These are phyloP conservation scores for Albizia julibrissin DNA, from an alignment of 306 rosid species.

Conservation along the genomic window DNA sequence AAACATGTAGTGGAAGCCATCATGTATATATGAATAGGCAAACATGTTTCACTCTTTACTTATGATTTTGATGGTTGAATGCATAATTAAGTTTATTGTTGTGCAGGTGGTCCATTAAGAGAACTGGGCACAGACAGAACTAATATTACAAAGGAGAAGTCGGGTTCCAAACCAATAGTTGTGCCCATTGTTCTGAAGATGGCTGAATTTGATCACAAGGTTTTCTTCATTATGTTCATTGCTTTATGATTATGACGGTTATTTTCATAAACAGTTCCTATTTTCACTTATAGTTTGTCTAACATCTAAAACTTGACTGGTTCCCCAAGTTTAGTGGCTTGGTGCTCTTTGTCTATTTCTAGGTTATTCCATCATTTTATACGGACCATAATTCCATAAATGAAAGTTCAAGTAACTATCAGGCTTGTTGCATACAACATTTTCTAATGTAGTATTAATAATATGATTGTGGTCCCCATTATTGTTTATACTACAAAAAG, in stretches of 20 bases:
- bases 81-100: constrained; percentile 11
- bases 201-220: constrained; percentile 99
- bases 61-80: constrained; percentile 15
- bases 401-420: constrained; percentile 12
- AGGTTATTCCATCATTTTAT: constrained; percentile 15
- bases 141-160: constrained; percentile 59
- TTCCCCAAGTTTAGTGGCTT: constrained; percentile 10
- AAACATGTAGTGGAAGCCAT: not conserved
- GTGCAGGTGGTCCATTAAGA: constrained; percentile 58
- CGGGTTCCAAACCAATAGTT: constrained; percentile 77
- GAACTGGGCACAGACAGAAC: constrained; percentile 46
- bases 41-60: constrained; percentile 5
- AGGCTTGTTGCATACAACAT: constrained; percentile 2
- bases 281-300: constrained; percentile 20
- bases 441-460: constrained; percentile 4
- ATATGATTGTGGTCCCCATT: not conserved
- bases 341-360: constrained; percentile 10
- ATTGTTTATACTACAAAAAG: not conserved
- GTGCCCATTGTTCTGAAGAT: constrained; percentile 88
- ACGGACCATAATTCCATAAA: constrained; percentile 18
- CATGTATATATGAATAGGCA: constrained; percentile 18
- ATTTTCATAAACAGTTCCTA: not conserved
- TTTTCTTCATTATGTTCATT: constrained; percentile 32
- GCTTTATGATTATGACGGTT: constrained; percentile 10
- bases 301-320: constrained; percentile 5